Evolutionary conservation across 2,329 filamentous ascomycete species (phyloP).

Genomic region (Calcarisporium arbuscula): DNA sequence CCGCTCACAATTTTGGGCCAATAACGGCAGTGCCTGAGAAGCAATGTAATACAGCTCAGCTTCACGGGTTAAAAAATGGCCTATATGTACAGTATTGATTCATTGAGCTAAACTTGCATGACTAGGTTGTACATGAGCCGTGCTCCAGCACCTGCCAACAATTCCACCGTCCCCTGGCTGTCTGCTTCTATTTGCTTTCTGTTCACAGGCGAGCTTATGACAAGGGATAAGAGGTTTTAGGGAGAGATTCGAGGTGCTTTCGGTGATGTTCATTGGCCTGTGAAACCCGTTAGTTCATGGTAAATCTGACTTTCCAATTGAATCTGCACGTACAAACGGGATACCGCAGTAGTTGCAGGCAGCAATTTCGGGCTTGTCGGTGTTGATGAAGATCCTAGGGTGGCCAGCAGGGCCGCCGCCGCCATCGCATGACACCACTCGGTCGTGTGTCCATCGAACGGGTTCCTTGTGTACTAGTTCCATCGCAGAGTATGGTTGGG

Average conservation of each 20-base stretch:
- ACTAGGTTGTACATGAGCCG: too few relatives aligned
- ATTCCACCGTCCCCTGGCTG: neutral
- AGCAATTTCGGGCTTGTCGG: constrained; percentile 91
- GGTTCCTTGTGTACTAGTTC: constrained; percentile 94
- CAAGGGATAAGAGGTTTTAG: constrained; percentile 76
- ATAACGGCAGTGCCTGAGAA: too few relatives aligned
- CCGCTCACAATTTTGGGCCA: too few relatives aligned
- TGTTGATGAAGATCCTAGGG: constrained; percentile 93
- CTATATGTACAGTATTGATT: too few relatives aligned
- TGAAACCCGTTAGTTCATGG: constrained; percentile 6
- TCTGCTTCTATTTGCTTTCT: neutral
- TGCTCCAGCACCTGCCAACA: neutral
- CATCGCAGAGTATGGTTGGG: constrained; percentile 82
- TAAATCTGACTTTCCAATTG: too few relatives aligned
- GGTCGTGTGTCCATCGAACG: constrained; percentile 82
- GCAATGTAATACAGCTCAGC: too few relatives aligned
- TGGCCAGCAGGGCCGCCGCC: constrained; percentile 87
- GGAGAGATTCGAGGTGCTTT: constrained; percentile 74
- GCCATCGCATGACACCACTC: constrained; percentile 81
- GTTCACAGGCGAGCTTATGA: constrained; percentile 29
- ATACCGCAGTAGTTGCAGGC: constrained; percentile 88
- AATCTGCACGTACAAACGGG: constrained; percentile 68
- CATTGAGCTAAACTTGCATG: too few relatives aligned
- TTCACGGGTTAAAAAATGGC: too few relatives aligned
- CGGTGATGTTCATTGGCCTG: constrained; percentile 89